Base-by-base conservation (phyloP, 495 filamentous ascomycete genomes). In the Margaritispora aquatica region DNA sequence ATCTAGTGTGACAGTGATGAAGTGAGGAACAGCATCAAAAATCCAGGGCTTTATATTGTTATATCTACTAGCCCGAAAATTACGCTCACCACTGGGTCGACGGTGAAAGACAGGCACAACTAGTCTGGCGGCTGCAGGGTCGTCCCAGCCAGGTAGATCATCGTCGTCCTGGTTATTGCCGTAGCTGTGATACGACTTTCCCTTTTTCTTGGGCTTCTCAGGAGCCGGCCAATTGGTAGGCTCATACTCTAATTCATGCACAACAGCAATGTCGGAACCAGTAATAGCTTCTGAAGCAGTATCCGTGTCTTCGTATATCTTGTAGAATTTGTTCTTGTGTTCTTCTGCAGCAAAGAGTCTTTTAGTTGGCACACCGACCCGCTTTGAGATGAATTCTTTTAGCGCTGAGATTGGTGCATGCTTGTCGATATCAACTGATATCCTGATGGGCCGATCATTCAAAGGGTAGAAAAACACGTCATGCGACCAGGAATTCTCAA, bases 361-460 rank as follows among this genome's bases (percentile, higher is more conserved):
- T 48, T 82, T 77, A 4, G 80, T 68, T 2, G 80, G 75, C 15
- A 84, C 73, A 9, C 81, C 82, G 46, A 88, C 81, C 58, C 85
- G 86, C 31, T 76, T 79, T 8, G 84, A 89, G 20, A 97, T 71
- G 60, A 85, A 85, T 55, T 93, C 81, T 65, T 94, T 96, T 60
- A 97, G 70, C 1, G 74, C 70, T 62, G 80, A 83, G 58, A 97
- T 84, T 52, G 77, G 88, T 49, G 80, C 82, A 51, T 89, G 84
- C 71, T 90, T 96, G 62, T 96, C 89, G 44, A 97, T 82, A 56
- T 97, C 94, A n/a, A 96, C 83, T 15, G 78, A 75, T 36, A 97
- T 80, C n/a, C 80, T 69, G 48, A 93, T 71, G 0, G 90, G 88
- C 0, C 64, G 51, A 49, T 78, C 74, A 53, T 85, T 79, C 8